Conservation (phyloP, 345 rosid species). For the Heritiera fomes region DNA sequence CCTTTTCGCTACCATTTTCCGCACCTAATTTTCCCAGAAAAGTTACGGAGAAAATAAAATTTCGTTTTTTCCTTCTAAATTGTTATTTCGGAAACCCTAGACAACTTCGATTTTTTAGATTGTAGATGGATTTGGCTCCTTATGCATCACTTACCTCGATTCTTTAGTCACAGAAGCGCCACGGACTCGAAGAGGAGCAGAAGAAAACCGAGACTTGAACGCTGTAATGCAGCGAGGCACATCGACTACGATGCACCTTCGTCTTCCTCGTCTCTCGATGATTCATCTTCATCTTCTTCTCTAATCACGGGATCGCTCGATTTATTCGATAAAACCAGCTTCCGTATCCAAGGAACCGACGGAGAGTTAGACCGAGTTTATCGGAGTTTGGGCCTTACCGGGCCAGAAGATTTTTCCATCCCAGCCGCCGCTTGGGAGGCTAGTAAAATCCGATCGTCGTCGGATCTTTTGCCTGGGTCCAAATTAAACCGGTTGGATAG, state of each 20-base stretch:
- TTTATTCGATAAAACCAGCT: conserved; percentile 59
- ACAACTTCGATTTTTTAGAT: neutral
- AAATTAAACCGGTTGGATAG: conserved; percentile 38
- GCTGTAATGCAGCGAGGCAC: conserved; percentile 65
- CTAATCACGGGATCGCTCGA: conserved; percentile 66
- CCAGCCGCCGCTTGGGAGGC: conserved; percentile 76
- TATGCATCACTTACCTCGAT: conserved; percentile 63
- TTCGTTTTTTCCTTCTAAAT: neutral
- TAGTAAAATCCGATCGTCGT: conserved; percentile 54
- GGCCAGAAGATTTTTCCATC: conserved; percentile 77
- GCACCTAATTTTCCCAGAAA: conserved; percentile 28
- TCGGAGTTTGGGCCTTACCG: conserved; percentile 56
- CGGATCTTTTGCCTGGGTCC: conserved; percentile 53
- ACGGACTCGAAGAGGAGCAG: conserved; percentile 38
- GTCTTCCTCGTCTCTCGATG: conserved; percentile 46
- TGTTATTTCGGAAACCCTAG: neutral
- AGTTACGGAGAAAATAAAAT: neutral
- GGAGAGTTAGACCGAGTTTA: conserved; percentile 69
- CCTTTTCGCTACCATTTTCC: neutral
- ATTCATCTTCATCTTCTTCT: conserved; percentile 42
- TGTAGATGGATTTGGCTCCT: conserved; percentile 51
- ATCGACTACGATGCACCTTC: conserved; percentile 61
- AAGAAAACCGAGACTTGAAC: conserved; percentile 50
- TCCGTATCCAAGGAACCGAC: conserved; percentile 70
- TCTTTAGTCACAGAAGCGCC: conserved; percentile 39